phyloP scores from a whole-genome alignment of 768 basidiomycete species.

The Trametes punicea region DNA sequence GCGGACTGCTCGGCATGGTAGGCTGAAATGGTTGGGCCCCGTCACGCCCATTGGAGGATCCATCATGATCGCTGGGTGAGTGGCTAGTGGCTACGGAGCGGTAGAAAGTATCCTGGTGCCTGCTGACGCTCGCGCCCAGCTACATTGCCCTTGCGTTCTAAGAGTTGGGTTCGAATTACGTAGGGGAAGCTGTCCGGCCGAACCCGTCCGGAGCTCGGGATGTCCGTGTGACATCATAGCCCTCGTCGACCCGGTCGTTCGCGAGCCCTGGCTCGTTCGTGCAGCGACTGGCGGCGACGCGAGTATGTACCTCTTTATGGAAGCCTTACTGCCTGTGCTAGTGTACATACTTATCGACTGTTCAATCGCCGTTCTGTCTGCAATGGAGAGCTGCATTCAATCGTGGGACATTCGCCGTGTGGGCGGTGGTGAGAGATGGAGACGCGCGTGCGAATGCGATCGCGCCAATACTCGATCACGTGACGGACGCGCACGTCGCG shows the following conservation, averaged over 20 bases:
- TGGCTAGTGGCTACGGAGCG: constrained; percentile 24
- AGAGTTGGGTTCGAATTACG: background rate
- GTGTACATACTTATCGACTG: background rate
- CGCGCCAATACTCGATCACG: constrained; percentile 32
- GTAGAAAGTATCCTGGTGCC: background rate
- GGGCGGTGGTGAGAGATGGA: background rate
- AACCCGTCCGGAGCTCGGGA: background rate
- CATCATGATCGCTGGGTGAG: constrained; percentile 68
- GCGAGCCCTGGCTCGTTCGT: background rate
- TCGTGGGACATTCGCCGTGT: background rate
- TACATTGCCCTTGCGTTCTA: constrained; percentile 52
- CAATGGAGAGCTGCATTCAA: constrained; percentile 4
- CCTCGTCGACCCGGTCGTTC: background rate
- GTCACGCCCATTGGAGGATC: constrained; percentile 65
- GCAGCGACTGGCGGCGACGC: background rate
- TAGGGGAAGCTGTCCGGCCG: background rate
- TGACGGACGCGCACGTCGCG: constrained; percentile 43
- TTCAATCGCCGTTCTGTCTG: background rate
- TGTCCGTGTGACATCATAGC: constrained; percentile 4
- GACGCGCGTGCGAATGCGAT: constrained; percentile 12
- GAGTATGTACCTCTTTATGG: background rate
- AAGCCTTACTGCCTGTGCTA: background rate
- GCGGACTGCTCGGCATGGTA: constrained; percentile 16
- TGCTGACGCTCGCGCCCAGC: constrained; percentile 31
- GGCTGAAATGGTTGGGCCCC: constrained; percentile 54